These are phyloP conservation scores for Crithidia mellificae DNA, from an alignment of 208 protist species.

Conservation along the genomic window DNA sequence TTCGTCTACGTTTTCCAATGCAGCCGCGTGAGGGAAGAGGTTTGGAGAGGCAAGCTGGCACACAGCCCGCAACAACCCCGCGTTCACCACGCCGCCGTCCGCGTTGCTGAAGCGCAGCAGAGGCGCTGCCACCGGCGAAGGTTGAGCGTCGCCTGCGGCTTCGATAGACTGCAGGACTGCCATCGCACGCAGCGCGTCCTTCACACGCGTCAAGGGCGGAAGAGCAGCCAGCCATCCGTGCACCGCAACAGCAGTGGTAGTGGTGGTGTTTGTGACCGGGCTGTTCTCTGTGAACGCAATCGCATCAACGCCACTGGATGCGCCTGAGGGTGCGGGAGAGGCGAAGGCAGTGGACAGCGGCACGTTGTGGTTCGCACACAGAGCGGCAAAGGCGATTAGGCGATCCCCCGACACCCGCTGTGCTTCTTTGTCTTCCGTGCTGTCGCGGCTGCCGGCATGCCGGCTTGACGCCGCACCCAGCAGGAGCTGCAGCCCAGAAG, in stretches of 20 bases:
- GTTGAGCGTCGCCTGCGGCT: background rate
- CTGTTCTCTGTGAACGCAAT: too few species aligned
- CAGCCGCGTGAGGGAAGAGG: conserved; percentile 44
- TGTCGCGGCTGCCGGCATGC: too few species aligned
- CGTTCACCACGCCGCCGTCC: conserved; percentile 14
- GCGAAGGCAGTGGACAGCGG: conserved; percentile 53
- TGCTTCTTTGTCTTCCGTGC: too few species aligned
- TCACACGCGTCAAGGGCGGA: conserved; percentile 17
- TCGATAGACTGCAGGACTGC: conserved; percentile 25
- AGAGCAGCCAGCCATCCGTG: conserved; percentile 15
- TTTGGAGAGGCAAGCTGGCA: conserved; percentile 37
- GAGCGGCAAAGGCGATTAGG: conserved; percentile 60
- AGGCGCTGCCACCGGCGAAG: background rate
- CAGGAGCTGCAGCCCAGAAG: background rate
- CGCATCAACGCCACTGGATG: background rate
- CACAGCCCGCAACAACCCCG: conserved; percentile 34
- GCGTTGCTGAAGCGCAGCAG: conserved; percentile 9
- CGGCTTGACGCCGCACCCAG: too few species aligned
- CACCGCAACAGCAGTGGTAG: background rate
- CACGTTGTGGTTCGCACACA: conserved; percentile 71
- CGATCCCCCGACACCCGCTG: conserved; percentile 29
- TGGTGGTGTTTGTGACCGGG: too few species aligned
- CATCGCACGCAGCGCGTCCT: conserved; percentile 62
- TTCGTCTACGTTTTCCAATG: conserved; percentile 68
- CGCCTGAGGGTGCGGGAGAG: background rate